Base-by-base conservation (phyloP, 148 eudicot species). In the Persicaria maculosa region DNA sequence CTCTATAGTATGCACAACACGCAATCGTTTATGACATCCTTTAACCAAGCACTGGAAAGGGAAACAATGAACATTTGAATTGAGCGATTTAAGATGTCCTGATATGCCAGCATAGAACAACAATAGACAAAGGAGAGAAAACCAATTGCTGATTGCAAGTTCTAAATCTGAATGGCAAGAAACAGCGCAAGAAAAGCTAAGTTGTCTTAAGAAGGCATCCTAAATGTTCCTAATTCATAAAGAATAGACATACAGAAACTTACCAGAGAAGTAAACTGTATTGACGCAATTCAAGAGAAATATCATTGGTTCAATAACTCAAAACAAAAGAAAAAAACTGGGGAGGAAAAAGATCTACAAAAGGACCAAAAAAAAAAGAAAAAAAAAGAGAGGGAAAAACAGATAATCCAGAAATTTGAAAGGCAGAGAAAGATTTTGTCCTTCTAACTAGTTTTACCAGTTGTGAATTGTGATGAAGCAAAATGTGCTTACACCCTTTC, bases 1-100 rank as follows among this genome's bases (percentile, higher is more conserved):
- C 81, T 92, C 99, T 81, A 96, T 88, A 62, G 97, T 92, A 81
- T 96, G 99, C 77, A 86, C 94, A 71, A 92, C 83, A n/a, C 99
- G 99, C 76, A 96, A 75, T 82, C 99, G 86, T 82, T 92, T 95
- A 80, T 96, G 99, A 81, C 97, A 96, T 78, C 99, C 99, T 85
- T 96, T 96, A 52, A 96, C 99, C 90, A 96, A 86, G 79, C 99
- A 96, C 99, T 96, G 58, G 75, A 76, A 79, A 80, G 74, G 59
- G 43, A 74, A 79, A 69, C 47, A 77, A 59, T 62, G 54, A 64
- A 57, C 16, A 36, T 16, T 71, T 64, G 69, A 64, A 4, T 43
- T 15, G 31, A 36, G 10, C 50, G 14, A 59, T 59, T 59, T 12
- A 12, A 52, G 55, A 52, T 52, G 55, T 17, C 55, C 55, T 1